These are phyloP conservation scores for Trichoderma harzianum DNA, from an alignment of 2,329 filamentous ascomycete species.

Conservation along the genomic window DNA sequence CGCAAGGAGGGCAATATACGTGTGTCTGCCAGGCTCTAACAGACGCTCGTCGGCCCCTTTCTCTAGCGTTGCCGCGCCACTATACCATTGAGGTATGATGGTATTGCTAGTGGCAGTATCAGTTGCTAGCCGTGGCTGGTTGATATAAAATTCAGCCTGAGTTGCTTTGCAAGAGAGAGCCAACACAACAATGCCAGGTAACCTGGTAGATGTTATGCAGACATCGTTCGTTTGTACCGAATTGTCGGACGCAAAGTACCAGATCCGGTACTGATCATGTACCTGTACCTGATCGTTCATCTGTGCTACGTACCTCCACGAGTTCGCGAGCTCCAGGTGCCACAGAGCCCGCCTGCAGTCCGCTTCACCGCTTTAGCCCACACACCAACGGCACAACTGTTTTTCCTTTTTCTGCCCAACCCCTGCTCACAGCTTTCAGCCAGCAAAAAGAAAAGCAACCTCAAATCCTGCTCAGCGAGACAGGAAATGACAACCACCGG, in stretches of 20 bases:
- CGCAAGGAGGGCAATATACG: neutral
- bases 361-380: slow-evolving; percentile 16
- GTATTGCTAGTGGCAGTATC: neutral
- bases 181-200: neutral
- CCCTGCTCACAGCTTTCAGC: slow-evolving; percentile 12
- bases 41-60: neutral
- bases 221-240: neutral
- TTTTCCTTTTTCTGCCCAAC: slow-evolving; percentile 18
- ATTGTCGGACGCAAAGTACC: neutral
- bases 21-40: neutral
- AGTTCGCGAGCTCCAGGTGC: slow-evolving; percentile 2
- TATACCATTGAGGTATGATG: too few relatives aligned
- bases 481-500: neutral
- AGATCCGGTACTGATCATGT: neutral
- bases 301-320: neutral
- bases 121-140: neutral
- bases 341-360: neutral
- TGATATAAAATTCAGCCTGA: neutral
- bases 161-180: neutral
- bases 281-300: neutral
- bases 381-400: slow-evolving; percentile 15
- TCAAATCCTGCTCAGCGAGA: neutral
- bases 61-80: neutral
- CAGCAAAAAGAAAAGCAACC: neutral
- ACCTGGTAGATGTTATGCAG: neutral